Percentiles rank a stretch among this genome's conserved stretches.
Conservation (phyloP, 2,329 filamentous ascomycete genomes). For the Paracoccidioides lutzii region DNA sequence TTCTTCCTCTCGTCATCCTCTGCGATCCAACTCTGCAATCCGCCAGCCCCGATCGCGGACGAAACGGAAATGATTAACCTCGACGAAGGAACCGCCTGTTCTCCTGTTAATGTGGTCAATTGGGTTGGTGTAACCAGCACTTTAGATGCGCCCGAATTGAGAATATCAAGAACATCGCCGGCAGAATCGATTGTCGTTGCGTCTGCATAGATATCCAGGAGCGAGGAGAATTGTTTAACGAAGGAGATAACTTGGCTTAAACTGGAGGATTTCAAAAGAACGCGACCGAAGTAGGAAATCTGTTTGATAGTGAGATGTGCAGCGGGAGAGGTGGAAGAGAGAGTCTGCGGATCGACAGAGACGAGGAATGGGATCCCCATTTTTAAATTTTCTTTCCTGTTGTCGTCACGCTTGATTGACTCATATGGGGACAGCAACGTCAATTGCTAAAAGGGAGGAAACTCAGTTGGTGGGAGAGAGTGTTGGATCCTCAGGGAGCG, state of each 20-base stretch:
- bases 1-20: conserved; percentile 22
- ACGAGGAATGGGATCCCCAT: conserved; percentile 34
- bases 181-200: conserved; percentile 54
- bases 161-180: conserved; percentile 64
- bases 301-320: conserved; percentile 40
- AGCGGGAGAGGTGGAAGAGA: conserved; percentile 28
- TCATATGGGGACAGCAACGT: background rate
- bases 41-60: conserved; percentile 25
- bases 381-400: conserved; percentile 6
- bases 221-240: conserved; percentile 43
- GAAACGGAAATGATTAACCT: conserved; percentile 45
- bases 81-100: conserved; percentile 40
- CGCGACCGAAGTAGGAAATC: conserved; percentile 47
- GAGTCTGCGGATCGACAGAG: conserved; percentile 22
- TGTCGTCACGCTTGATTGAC: background rate
- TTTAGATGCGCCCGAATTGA: conserved; percentile 74
- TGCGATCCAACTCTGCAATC: conserved; percentile 29
- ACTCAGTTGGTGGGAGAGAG: too few relatives aligned
- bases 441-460: background rate
- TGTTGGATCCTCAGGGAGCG: too few relatives aligned
- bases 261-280: conserved; percentile 40
- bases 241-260: conserved; percentile 34
- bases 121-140: conserved; percentile 68
- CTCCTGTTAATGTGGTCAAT: conserved; percentile 42
- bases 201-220: conserved; percentile 58